Conservation (phyloP, 2,329 filamentous ascomycete genomes). For the Rutstroemia sp. region DNA sequence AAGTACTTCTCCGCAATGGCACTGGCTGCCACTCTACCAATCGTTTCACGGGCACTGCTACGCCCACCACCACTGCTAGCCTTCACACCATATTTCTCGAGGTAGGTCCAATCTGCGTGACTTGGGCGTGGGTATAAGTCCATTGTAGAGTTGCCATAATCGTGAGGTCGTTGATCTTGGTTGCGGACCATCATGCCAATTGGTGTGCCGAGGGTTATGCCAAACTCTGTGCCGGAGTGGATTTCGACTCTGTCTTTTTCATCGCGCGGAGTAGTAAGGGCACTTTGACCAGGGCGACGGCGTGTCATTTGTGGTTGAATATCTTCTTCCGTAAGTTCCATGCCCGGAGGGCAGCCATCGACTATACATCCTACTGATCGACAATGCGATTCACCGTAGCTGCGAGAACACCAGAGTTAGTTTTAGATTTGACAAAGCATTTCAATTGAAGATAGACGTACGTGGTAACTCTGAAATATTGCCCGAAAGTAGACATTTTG, state of each 20-base stretch:
- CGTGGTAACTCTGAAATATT: slow-evolving; percentile 76
- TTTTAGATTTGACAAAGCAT: background rate
- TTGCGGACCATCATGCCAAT: slow-evolving; percentile 84
- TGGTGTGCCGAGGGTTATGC: slow-evolving; percentile 82
- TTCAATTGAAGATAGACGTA: slow-evolving; percentile 19
- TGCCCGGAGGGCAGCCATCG: slow-evolving; percentile 82
- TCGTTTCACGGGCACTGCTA: slow-evolving; percentile 89
- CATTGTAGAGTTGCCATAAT: slow-evolving; percentile 87
- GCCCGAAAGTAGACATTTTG: slow-evolving; percentile 79
- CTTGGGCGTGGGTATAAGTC: slow-evolving; percentile 84
- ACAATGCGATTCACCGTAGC: slow-evolving; percentile 82
- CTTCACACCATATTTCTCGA: slow-evolving; percentile 95
- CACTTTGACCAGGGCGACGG: slow-evolving; percentile 79
- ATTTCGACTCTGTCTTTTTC: slow-evolving; percentile 91
- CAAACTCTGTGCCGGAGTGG: slow-evolving; percentile 86
- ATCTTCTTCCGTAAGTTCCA: slow-evolving; percentile 75
- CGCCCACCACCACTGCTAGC: slow-evolving; percentile 84
- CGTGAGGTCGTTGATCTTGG: slow-evolving; percentile 85
- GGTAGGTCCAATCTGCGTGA: slow-evolving; percentile 95
- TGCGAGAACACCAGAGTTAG: slow-evolving; percentile 9
- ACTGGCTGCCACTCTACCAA: slow-evolving; percentile 84
- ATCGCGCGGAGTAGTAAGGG: slow-evolving; percentile 84
- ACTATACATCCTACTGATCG: slow-evolving; percentile 91
- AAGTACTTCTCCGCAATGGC: slow-evolving; percentile 94
- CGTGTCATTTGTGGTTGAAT: slow-evolving; percentile 95